Base-by-base conservation (phyloP, 768 basidiomycete genomes). In the Steccherinum ochraceum region DNA sequence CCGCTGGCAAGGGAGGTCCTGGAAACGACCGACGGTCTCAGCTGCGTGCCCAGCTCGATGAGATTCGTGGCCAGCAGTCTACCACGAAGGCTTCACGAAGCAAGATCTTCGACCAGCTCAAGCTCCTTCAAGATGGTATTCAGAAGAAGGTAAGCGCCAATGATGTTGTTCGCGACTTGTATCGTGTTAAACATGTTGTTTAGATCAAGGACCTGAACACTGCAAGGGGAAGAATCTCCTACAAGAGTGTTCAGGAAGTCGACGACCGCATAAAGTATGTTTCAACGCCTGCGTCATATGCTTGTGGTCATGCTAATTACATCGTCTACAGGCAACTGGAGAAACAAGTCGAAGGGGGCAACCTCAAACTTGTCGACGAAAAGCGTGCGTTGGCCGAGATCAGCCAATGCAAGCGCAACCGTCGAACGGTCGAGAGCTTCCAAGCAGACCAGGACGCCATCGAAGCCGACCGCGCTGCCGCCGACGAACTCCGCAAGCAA, bases 371-470 rank as follows among this genome's bases (percentile, higher is more conserved):
- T 52, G 93, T 84, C 23, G 94, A 96, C 51, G 96, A 99, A 70
- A 97, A 96, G 71, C 85, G 92, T 47, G 89, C 93, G 3, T 77
- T 99, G n/a, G 78, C 81, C 57, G 95, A 98, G 60, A 95, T 99
- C 54, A 80, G 76, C 54, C 75, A 77, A 41, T 71, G 75, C 55
- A 89, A 80, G 62, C 86, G 91, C 40, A 76, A 69, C 52, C 84
- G 91, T 47, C 84, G 77, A 64, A 70, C 72, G 12, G 83, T 98
- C 52, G 93, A 98, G 67, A 65, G 77, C 48, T 93, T 94, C 74
- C 81, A 90, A 57, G 71, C 79, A 0, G 77, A 88, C 42, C 86
- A 96, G 58, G 81, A 85, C 1, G 66, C 81, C 23, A 93, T 99
- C 57, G 89, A 94, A 45, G 78, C 78, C 7, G 88, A 93, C 65